Evolutionary conservation across 768 basidiomycete species (phyloP), one percentile per base, ranked within the genome.

Genomic region (Exidia glandulosa): DNA sequence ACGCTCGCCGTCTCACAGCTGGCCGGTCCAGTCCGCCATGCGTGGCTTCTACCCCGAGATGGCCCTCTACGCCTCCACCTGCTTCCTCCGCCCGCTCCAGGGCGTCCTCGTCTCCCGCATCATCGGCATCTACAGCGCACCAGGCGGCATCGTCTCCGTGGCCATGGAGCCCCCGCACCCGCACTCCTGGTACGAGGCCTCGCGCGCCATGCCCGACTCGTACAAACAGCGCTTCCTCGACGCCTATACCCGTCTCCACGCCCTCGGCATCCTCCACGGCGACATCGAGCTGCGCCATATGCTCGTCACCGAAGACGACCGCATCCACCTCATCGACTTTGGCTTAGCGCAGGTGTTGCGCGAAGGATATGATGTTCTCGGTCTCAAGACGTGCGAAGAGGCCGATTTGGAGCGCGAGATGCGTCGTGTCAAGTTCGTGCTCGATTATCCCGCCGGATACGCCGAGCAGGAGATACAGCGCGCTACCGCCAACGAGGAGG

Each of bases 161-260:
- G 73, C 77, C 13, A 79, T 82, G 75, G 81, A 80, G 63, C 70
- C 78, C 16, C 85, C 85, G 1, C 81, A 85, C 63, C 72, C 70
- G 16, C 74, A 75, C 6, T 82, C 84, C 67, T 85, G 85, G 83
- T 76, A 83, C 61, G 79, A 84, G 63, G 81, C 85, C 14, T 80
- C 77, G 3, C 68, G 77, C 2, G 76, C 73, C 47, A 85, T 86
- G 83, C 63, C 71, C 23, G 64, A 68, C 6, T 67, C 75, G 12
- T 69, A 84, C 58, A 86, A 86, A 68, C 73, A 78, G 59, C 73
- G 72, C 32, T 78, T 80, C 60, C 67, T 86, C 10, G 73, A 73
- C 3, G 79, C 83, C 10, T 80, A 79, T 62, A 69, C 75, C 59
- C 73, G 76, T 62, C 66, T 82, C 12, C 81, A 82, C 64, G 69